Conservation (phyloP, 2,329 filamentous ascomycete genomes). For the Huntiella decipiens region DNA sequence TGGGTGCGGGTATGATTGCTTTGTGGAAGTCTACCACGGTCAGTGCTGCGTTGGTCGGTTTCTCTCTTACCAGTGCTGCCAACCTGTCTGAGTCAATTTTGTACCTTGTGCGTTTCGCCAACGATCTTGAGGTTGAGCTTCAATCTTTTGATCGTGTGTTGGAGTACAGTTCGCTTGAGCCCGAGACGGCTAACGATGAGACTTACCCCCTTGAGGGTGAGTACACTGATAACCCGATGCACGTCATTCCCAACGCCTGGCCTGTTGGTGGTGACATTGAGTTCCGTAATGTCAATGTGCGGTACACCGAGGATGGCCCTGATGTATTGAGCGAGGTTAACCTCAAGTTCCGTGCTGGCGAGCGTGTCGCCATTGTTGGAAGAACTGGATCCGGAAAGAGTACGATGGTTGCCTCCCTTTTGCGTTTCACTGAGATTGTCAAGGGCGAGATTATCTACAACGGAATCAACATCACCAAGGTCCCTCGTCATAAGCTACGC, state of each 20-base stretch:
- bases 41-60: conserved; percentile 26
- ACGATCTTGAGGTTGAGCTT: conserved; percentile 29
- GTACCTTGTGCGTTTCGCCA: conserved; percentile 24
- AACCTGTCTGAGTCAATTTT: conserved; percentile 26
- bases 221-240: conserved; percentile 15
- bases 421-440: conserved; percentile 24
- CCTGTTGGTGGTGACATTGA: conserved; percentile 20
- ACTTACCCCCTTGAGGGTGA: conserved; percentile 15
- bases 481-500: conserved; percentile 25
- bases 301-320: conserved; percentile 20
- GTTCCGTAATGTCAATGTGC: conserved; percentile 21
- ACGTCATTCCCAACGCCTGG: conserved; percentile 18
- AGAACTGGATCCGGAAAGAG: conserved; percentile 60
- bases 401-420: conserved; percentile 32
- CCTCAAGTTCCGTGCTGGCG: conserved; percentile 33
- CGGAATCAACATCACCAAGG: conserved; percentile 25
- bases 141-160: conserved; percentile 24
- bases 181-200: conserved; percentile 19
- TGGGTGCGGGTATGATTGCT: conserved; percentile 25
- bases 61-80: conserved; percentile 28
- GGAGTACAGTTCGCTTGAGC: conserved; percentile 20
- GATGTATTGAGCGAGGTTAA: conserved; percentile 25
- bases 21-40: conserved; percentile 21
- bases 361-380: conserved; percentile 54
- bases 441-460: conserved; percentile 27